phyloP scores from a whole-genome alignment of 305 asterid genomes.

The Fraxinus dipetala region DNA sequence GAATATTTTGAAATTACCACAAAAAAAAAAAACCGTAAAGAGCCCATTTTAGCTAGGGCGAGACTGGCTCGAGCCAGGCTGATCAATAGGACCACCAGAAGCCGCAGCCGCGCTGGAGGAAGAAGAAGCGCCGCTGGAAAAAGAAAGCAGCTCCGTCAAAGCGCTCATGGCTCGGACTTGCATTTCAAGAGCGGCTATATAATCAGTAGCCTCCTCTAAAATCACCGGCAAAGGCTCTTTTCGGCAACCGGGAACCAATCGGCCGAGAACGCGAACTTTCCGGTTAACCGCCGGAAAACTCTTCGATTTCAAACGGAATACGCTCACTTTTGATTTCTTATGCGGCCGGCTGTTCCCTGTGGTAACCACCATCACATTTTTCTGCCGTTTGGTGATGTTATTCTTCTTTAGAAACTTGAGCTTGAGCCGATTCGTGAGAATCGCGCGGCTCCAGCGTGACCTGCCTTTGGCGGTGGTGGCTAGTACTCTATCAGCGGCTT shows the following conservation, averaged over 20 bases:
- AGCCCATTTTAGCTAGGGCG: slow-evolving; percentile 35
- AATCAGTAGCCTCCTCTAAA: slow-evolving; percentile 83
- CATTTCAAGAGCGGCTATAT: slow-evolving; percentile 93
- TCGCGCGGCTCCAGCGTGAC: slow-evolving; percentile 93
- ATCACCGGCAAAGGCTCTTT: slow-evolving; percentile 85
- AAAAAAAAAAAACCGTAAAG: neutral
- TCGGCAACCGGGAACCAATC: slow-evolving; percentile 95
- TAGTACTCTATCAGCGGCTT: slow-evolving; percentile 74
- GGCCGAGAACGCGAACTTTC: slow-evolving; percentile 64
- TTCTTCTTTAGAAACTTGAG: slow-evolving; percentile 72
- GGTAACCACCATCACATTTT: slow-evolving; percentile 35
- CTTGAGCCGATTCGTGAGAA: slow-evolving; percentile 67
- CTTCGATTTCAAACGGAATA: slow-evolving; percentile 62
- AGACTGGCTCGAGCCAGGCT: slow-evolving; percentile 37
- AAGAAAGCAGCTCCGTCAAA: slow-evolving; percentile 67
- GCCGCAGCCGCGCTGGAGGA: slow-evolving; percentile 22
- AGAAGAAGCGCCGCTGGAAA: slow-evolving; percentile 38
- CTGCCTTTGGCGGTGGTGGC: slow-evolving; percentile 89
- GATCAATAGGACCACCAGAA: slow-evolving; percentile 27
- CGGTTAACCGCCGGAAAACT: slow-evolving; percentile 72
- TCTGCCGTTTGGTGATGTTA: slow-evolving; percentile 43
- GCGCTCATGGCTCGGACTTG: slow-evolving; percentile 96
- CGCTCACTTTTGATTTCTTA: slow-evolving; percentile 63
- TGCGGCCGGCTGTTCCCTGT: slow-evolving; percentile 47
- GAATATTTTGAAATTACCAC: slow-evolving; percentile 6